A percentile compares a stretch with the other conserved stretches of the same genome.
phyloP scores from a whole-genome alignment of 2,329 filamentous ascomycete species.

The Aspergillus puulaauensis region DNA sequence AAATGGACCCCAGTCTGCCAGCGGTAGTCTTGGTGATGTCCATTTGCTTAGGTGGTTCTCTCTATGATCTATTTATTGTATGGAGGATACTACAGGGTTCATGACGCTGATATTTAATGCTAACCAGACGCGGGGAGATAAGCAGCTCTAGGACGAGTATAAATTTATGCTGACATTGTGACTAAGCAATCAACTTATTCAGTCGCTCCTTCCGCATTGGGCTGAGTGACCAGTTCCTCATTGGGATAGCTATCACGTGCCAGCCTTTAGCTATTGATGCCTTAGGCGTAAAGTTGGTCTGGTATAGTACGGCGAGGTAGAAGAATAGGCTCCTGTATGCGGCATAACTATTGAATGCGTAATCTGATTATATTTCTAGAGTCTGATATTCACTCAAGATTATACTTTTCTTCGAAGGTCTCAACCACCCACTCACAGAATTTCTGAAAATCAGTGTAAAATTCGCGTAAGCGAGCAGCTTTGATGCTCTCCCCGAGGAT shows the following conservation, averaged over 20 bases:
- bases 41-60: neutral
- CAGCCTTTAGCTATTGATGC: neutral
- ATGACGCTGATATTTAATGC: neutral
- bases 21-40: constrained; percentile 7
- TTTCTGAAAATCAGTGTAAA: constrained; percentile 79
- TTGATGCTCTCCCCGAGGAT: constrained; percentile 70
- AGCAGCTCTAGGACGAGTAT: neutral
- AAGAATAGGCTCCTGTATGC: neutral
- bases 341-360: neutral
- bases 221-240: neutral
- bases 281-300: neutral
- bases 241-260: neutral
- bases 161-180: neutral
- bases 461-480: constrained; percentile 71
- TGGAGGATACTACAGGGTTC: neutral
- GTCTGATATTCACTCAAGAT: neutral
- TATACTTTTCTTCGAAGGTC: constrained; percentile 58
- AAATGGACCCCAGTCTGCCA: constrained; percentile 19
- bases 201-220: neutral
- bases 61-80: neutral
- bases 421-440: constrained; percentile 89
- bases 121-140: neutral
- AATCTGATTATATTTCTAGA: neutral
- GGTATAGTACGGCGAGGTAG: neutral
- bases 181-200: neutral